A percentile compares a stretch with the other conserved stretches of the same genome.
phyloP scores from a whole-genome alignment of 164 flowering plant species.

The Dillenia suffruticosa region DNA sequence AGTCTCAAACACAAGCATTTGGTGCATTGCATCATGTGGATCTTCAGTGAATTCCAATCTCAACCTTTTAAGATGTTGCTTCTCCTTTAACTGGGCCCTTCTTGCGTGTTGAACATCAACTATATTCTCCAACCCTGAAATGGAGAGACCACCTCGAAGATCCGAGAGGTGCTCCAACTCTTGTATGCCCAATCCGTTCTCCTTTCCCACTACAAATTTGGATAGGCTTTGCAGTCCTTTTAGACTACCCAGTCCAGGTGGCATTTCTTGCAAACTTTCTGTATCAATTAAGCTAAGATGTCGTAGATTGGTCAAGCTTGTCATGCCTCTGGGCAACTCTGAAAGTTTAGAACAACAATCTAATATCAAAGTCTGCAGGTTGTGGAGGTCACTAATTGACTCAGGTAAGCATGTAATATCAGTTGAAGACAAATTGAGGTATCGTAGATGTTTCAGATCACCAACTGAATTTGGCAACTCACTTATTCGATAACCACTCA shows the following conservation, averaged over 20 bases:
- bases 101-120: neutral
- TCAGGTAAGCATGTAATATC: conserved; percentile 2
- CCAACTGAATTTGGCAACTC: neutral
- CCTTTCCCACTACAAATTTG: conserved; percentile 1
- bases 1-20: neutral
- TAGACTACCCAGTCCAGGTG: conserved; percentile 4
- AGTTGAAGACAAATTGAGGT: neutral
- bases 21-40: neutral
- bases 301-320: neutral
- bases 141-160: conserved; percentile 3
- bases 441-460: neutral
- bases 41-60: conserved; percentile 6
- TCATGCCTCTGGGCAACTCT: neutral
- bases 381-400: neutral
- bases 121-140: conserved; percentile 8
- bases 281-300: neutral
- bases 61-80: conserved; percentile 5
- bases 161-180: conserved; percentile 9
- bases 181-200: conserved; percentile 2
- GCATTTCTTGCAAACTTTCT: neutral
- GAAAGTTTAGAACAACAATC: neutral
- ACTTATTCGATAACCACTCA: neutral
- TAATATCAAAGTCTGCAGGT: conserved; percentile 6
- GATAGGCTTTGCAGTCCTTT: conserved; percentile 3
- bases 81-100: conserved; percentile 9